phyloP scores from a whole-genome alignment of 768 basidiomycete species.

The Clitopilus hobsonii region DNA sequence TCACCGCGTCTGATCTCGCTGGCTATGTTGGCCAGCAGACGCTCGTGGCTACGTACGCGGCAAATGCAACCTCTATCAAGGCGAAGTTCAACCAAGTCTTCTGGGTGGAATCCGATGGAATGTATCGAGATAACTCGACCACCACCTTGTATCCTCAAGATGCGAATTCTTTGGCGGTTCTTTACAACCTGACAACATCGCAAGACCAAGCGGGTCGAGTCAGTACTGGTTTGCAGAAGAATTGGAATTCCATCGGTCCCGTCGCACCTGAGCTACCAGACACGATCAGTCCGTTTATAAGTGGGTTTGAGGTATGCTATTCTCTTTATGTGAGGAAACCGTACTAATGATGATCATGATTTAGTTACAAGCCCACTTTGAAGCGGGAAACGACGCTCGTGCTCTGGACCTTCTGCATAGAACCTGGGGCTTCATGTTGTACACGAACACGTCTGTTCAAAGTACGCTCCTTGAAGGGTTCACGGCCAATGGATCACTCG shows the following conservation, averaged over 20 bases:
- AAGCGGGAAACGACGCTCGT: slow-evolving; percentile 41
- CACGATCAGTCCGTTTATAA: slow-evolving; percentile 56
- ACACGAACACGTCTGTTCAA: slow-evolving; percentile 49
- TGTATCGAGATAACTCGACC: slow-evolving; percentile 52
- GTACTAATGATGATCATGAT: background rate
- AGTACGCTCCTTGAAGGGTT: slow-evolving; percentile 57
- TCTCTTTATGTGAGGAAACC: background rate
- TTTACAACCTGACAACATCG: slow-evolving; percentile 46
- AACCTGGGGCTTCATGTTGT: slow-evolving; percentile 60
- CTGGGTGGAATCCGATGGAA: slow-evolving; percentile 41
- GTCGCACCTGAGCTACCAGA: slow-evolving; percentile 54
- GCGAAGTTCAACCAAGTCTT: slow-evolving; percentile 43
- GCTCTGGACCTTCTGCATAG: slow-evolving; percentile 50
- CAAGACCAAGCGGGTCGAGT: slow-evolving; percentile 32
- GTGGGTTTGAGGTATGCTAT: slow-evolving; percentile 50
- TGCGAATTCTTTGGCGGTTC: slow-evolving; percentile 50
- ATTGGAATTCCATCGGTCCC: slow-evolving; percentile 50
- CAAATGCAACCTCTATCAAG: slow-evolving; percentile 47
- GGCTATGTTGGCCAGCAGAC: slow-evolving; percentile 26
- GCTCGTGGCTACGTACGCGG: slow-evolving; percentile 31
- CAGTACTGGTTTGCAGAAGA: slow-evolving; percentile 41
- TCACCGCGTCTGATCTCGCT: slow-evolving; percentile 42
- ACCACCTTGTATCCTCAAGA: slow-evolving; percentile 53
- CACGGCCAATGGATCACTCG: slow-evolving; percentile 51
- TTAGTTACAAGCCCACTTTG: slow-evolving; percentile 57